Evolutionary conservation across 1,139 yeast species (phyloP).

Genomic region (Lodderomyces oxycetoniae): DNA sequence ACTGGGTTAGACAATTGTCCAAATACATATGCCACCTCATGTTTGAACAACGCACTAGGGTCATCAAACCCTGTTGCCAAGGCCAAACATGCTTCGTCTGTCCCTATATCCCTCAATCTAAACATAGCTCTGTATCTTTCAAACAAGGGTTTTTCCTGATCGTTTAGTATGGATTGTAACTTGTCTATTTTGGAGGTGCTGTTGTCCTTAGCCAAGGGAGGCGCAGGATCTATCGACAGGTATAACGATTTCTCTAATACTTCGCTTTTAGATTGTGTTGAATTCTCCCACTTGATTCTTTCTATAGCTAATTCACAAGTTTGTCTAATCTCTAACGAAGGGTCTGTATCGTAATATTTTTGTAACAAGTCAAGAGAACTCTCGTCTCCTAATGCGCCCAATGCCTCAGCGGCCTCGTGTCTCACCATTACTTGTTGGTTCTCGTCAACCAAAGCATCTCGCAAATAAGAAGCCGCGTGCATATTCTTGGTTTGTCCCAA

Average conservation of each 20-base stretch:
- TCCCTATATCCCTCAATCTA: constrained; percentile 90
- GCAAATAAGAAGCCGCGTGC: constrained; percentile 68
- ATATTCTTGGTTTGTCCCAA: constrained; percentile 90
- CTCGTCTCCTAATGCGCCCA: constrained; percentile 89
- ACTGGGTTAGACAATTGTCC: constrained; percentile 96
- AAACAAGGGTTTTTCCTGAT: constrained; percentile 74
- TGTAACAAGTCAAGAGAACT: constrained; percentile 67
- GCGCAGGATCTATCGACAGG: constrained; percentile 95
- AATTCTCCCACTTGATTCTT: constrained; percentile 88
- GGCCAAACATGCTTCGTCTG: constrained; percentile 88
- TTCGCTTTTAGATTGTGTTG: constrained; percentile 61
- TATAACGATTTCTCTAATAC: constrained; percentile 70
- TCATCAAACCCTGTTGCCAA: constrained; percentile 87
- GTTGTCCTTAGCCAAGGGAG: constrained; percentile 75
- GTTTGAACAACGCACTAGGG: constrained; percentile 90
- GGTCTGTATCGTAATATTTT: constrained; percentile 65
- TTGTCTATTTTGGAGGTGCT: constrained; percentile 46
- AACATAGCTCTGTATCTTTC: constrained; percentile 98
- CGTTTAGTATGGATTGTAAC: constrained; percentile 65
- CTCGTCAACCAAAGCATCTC: constrained; percentile 63
- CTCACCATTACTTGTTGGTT: constrained; percentile 93
- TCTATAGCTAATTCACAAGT: constrained; percentile 97
- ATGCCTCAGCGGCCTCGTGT: constrained; percentile 98
- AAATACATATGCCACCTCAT: constrained; percentile 96
- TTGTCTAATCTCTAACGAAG: constrained; percentile 84